Conservation (phyloP, 2,329 filamentous ascomycete genomes). For the Aspergillus tanneri region DNA sequence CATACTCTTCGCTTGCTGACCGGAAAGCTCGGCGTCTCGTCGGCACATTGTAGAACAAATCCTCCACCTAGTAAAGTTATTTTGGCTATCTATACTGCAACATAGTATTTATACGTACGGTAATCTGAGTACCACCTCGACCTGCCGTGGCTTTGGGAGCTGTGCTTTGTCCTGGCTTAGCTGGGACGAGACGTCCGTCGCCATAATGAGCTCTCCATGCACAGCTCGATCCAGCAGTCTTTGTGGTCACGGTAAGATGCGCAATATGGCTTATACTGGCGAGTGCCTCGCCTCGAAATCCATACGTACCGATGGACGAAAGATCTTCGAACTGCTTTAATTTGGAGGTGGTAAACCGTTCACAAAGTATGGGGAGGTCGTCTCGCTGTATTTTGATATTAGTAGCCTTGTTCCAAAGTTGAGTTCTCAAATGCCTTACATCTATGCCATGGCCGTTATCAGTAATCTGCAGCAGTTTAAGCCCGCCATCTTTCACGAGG, state of each 20-base stretch:
- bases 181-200: conserved; percentile 73
- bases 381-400: conserved; percentile 63
- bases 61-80: conserved; percentile 63
- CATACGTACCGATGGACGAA: conserved; percentile 85
- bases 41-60: conserved; percentile 95
- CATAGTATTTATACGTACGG: conserved; percentile 49
- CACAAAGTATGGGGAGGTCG: conserved; percentile 86
- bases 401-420: neutral
- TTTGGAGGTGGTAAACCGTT: conserved; percentile 96
- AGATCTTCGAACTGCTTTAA: conserved; percentile 91
- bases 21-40: conserved; percentile 85
- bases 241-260: conserved; percentile 91
- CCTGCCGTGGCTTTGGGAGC: conserved; percentile 88
- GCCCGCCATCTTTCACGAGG: conserved; percentile 86
- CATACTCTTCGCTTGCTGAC: conserved; percentile 89
- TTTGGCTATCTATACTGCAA: neutral
- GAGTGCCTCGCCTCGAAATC: conserved; percentile 93
- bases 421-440: conserved; percentile 52
- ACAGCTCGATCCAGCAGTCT: conserved; percentile 80
- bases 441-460: conserved; percentile 97
- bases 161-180: conserved; percentile 81
- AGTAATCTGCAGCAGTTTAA: conserved; percentile 94
- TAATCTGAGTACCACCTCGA: conserved; percentile 87
- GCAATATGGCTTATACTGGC: conserved; percentile 99
- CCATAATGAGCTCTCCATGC: conserved; percentile 90